phyloP scores from a whole-genome alignment of 2,329 filamentous ascomycete genomes.

The Alternaria sp. region DNA sequence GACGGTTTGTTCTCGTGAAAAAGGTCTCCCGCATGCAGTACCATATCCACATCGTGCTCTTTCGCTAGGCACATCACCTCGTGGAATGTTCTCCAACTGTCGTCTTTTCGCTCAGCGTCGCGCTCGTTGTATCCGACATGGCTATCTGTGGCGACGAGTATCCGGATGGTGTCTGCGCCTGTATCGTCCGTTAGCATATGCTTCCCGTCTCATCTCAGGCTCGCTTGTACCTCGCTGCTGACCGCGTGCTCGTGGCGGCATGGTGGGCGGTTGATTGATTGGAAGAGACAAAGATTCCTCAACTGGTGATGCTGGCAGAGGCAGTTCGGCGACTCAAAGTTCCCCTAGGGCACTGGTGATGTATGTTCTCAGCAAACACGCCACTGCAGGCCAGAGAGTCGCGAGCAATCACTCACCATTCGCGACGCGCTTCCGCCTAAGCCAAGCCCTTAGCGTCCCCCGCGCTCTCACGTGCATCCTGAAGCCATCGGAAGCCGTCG shows the following conservation, averaged over 20 bases:
- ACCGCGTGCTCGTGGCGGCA: slow-evolving; percentile 36
- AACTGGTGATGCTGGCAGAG: not conserved
- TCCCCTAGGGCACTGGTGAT: not conserved
- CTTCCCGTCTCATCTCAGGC: not conserved
- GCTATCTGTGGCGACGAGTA: slow-evolving; percentile 93
- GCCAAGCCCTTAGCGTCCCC: slow-evolving; percentile 29
- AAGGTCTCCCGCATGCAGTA: slow-evolving; percentile 89
- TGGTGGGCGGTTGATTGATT: slow-evolving; percentile 9
- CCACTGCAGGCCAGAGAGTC: not conserved
- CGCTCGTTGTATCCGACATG: slow-evolving; percentile 97
- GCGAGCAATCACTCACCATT: slow-evolving; percentile 4
- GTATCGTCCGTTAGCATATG: slow-evolving; percentile 12
- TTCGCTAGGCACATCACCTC: slow-evolving; percentile 91
- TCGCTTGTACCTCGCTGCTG: slow-evolving; percentile 36
- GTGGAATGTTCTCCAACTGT: slow-evolving; percentile 96
- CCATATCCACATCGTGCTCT: slow-evolving; percentile 94
- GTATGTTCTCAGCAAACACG: not conserved
- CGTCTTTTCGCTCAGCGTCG: slow-evolving; percentile 91
- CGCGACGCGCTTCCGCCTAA: slow-evolving; percentile 42
- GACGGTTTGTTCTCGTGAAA: slow-evolving; percentile 99
- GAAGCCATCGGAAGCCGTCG: slow-evolving; percentile 22
- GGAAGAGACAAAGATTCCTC: not conserved
- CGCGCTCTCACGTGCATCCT: slow-evolving; percentile 35
- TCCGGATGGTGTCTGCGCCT: slow-evolving; percentile 85
- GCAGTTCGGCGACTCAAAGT: not conserved